Evolutionary conservation across 2,329 filamentous ascomycete genomes (phyloP), one percentile per base, ranked within the genome.

Genomic region (Fusarium luffae): DNA sequence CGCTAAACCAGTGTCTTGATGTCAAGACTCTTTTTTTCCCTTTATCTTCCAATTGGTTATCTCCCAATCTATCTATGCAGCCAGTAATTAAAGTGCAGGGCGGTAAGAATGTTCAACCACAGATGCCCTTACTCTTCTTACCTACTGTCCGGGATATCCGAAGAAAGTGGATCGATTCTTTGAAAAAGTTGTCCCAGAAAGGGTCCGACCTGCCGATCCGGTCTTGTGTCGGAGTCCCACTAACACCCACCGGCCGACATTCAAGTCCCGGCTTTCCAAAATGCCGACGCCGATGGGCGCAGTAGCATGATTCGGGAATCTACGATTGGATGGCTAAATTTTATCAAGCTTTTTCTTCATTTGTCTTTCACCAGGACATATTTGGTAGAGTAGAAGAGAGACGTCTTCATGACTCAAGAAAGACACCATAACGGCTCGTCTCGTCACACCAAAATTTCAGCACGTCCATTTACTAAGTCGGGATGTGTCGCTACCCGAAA

Each of bases 121-220:
- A 40, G 13, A n/a, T 18, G 23, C 21, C 28, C 28, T 14, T 30
- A 30, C 10, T 43, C 14, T 23, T 43, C 18, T 25, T 40, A 41
- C 19, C 25, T 34, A 42, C 19, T 27, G 37, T 56, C 68, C 68
- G 68, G 64, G 14, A 52, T 55, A 70, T 71, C 68, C 68, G 68
- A 69, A 57, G 18, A 46, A 19, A 40, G 54, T 70, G 63, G 67
- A 60, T 70, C 67, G 67, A 70, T 68, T 43, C 49, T 50, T 44
- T 52, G n/a, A 30, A 47, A 19, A 37, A 47, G 27, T 54, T 50
- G 55, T 44, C 43, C 60, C 28, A 63, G 34, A 59, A 58, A 57
- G 56, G 49, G 55, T 27, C 52, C 62, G 56, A 69, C 59, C 59
- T 30, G 48, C 67, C 61, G 66, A 69, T 69, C 55, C 61, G 66